A percentile compares a stretch with the other conserved stretches of the same genome.
phyloP scores from a whole-genome alignment of 441 rosid species.

The Corymbia citriodora region DNA sequence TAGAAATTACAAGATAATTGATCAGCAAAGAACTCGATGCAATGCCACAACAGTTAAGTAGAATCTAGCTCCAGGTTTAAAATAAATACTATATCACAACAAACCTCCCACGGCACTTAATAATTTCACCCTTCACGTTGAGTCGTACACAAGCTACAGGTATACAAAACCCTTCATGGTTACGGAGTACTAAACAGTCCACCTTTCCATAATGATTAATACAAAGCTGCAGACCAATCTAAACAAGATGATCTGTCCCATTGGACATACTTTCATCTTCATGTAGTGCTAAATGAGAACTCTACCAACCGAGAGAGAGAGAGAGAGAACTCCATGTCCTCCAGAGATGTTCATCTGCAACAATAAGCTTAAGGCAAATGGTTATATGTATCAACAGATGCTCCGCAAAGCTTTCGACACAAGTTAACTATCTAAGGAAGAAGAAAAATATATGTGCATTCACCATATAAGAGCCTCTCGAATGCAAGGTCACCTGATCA shows the following conservation, averaged over 20 bases:
- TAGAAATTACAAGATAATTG: background rate
- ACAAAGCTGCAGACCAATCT: background rate
- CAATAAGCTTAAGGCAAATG: background rate
- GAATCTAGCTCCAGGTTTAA: background rate
- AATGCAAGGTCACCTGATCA: background rate
- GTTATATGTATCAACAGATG: background rate
- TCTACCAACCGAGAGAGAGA: too few species aligned
- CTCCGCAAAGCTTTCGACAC: background rate
- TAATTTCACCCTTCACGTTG: background rate
- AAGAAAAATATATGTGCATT: background rate
- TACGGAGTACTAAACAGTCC: background rate
- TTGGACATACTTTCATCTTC: background rate
- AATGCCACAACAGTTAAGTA: fast-evolving
- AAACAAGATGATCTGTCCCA: background rate
- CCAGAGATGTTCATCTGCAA: background rate
- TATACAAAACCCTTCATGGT: background rate
- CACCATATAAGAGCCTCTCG: background rate
- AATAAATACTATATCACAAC: background rate
- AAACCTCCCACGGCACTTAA: background rate
- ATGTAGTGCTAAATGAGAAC: background rate
- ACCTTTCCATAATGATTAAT: background rate
- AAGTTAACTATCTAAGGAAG: background rate
- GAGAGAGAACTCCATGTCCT: background rate
- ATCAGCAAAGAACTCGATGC: background rate
- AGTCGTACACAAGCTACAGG: background rate